Evolutionary conservation across 345 rosid genomes (phyloP).

Genomic region (Melaleuca quinquenervia): DNA sequence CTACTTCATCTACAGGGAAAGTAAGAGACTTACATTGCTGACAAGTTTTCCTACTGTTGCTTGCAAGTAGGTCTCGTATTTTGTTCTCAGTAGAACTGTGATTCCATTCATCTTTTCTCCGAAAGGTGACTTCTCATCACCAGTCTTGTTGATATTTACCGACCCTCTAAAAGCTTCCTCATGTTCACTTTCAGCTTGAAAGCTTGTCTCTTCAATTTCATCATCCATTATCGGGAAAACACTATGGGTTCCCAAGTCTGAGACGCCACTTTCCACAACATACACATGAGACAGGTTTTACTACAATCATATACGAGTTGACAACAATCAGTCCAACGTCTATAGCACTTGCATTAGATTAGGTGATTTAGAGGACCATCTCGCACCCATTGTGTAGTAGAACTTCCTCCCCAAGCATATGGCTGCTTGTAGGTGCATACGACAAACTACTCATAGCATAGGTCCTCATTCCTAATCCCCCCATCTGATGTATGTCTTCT

Average conservation of each 20-base stretch:
- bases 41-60: too few relatives aligned
- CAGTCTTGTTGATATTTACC: too few relatives aligned
- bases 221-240: conserved; percentile 74
- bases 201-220: conserved; percentile 28
- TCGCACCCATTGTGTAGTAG: conserved; percentile 31
- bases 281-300: neutral
- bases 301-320: neutral
- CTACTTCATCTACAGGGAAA: too few relatives aligned
- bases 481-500: conserved; percentile 43
- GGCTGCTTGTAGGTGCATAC: conserved; percentile 21
- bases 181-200: conserved; percentile 19
- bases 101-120: too few relatives aligned
- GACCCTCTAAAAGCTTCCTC: neutral
- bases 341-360: neutral
- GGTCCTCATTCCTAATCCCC: too few relatives aligned
- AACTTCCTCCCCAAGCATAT: conserved; percentile 4
- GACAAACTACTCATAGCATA: conserved; percentile 24
- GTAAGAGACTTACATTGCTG: too few relatives aligned
- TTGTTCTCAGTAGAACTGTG: too few relatives aligned
- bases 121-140: too few relatives aligned
- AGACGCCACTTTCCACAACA: neutral
- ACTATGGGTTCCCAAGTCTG: conserved; percentile 66
- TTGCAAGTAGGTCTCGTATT: too few relatives aligned
- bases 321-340: neutral
- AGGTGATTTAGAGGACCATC: neutral